Percentiles rank a stretch among this genome's conserved stretches.
These are phyloP conservation scores for Metarhizium anisopliae DNA, from an alignment of 2,329 filamentous ascomycete species.

Conservation along the genomic window DNA sequence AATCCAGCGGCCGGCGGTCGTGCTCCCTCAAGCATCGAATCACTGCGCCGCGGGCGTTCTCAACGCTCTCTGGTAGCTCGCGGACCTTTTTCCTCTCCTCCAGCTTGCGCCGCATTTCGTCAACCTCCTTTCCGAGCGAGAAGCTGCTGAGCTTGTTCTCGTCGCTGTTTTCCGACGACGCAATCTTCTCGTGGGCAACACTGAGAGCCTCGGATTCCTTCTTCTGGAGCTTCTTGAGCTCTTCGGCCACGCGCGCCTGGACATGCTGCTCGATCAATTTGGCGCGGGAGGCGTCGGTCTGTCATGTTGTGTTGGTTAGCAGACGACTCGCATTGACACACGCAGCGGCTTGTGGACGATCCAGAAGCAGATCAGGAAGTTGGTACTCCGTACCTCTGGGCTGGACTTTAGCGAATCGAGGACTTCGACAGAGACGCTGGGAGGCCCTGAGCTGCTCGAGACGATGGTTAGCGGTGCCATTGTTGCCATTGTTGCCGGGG, in stretches of 20 bases:
- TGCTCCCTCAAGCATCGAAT: slow-evolving; percentile 74
- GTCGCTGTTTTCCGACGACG: slow-evolving; percentile 30
- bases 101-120: slow-evolving; percentile 48
- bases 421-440: slow-evolving; percentile 66
- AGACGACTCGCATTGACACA: background rate
- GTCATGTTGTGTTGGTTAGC: slow-evolving; percentile 4
- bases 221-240: slow-evolving; percentile 71
- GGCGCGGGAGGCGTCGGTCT: slow-evolving; percentile 85
- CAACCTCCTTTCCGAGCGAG: slow-evolving; percentile 50
- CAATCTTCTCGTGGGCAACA: slow-evolving; percentile 56
- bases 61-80: slow-evolving; percentile 61
- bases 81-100: slow-evolving; percentile 56
- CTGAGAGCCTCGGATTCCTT: slow-evolving; percentile 61
- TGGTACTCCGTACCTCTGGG: slow-evolving; percentile 58
- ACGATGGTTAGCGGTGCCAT: background rate
- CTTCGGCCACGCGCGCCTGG: slow-evolving; percentile 75
- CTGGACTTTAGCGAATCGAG: slow-evolving; percentile 76
- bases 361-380: background rate
- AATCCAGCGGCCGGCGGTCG: slow-evolving; percentile 83
- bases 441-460: slow-evolving; percentile 31
- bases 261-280: slow-evolving; percentile 79
- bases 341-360: background rate
- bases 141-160: slow-evolving; percentile 27
- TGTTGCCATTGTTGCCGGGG: background rate
- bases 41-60: slow-evolving; percentile 66